These are phyloP conservation scores for Dujonia santamariae DNA, from an alignment of 1,139 yeast species.

Conservation along the genomic window DNA sequence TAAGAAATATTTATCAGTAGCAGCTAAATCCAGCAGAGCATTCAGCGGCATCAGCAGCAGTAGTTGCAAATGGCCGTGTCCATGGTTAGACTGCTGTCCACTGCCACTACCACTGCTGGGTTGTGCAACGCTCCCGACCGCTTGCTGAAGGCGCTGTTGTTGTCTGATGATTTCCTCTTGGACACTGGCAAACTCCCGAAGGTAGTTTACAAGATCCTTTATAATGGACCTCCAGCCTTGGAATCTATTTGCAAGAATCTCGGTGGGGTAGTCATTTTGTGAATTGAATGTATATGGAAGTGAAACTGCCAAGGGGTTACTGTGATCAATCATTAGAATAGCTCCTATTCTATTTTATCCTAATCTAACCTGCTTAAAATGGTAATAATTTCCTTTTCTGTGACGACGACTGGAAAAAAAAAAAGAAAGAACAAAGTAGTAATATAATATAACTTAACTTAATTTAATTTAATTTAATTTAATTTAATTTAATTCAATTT, in stretches of 20 bases:
- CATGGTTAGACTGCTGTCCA: no score
- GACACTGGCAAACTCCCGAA: constrained; percentile 76
- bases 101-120: no score
- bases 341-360: no score
- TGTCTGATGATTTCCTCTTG: constrained; percentile 87
- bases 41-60: no score
- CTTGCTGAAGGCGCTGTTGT: constrained; percentile 76
- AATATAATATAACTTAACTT: no score
- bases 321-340: constrained; percentile 16
- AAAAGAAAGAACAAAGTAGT: no score
- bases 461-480: no score
- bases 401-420: no score
- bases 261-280: constrained; percentile 64
- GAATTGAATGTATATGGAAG: constrained; percentile 34
- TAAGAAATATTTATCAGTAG: constrained; percentile 52
- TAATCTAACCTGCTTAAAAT: no score
- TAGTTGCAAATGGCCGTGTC: constrained; percentile 14
- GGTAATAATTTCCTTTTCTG: no score
- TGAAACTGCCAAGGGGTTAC: constrained; percentile 37
- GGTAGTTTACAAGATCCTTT: constrained; percentile 68
- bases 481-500: no score
- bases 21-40: constrained; percentile 31
- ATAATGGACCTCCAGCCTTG: constrained; percentile 84
- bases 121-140: no score
- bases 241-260: constrained; percentile 77